These are phyloP conservation scores for Brassica rapa DNA, from an alignment of 345 rosid genomes.

Conservation along the genomic window DNA sequence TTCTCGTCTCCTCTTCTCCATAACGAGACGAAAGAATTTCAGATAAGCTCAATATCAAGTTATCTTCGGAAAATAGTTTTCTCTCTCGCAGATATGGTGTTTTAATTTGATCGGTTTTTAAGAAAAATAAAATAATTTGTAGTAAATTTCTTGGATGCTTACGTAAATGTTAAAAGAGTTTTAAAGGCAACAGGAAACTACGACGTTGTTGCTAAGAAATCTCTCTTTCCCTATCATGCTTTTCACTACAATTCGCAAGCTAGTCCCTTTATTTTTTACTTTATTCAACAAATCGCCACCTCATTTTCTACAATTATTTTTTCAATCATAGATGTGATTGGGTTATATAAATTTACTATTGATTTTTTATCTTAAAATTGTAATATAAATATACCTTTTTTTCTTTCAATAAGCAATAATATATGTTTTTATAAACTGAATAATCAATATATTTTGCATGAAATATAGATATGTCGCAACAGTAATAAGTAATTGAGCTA, in stretches of 20 bases:
- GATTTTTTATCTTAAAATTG: background rate
- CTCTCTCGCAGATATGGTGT: background rate
- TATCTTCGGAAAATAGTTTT: background rate
- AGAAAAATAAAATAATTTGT: background rate
- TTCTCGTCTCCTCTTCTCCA: slow-evolving; percentile 36
- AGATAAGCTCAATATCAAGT: background rate
- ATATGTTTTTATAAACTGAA: background rate
- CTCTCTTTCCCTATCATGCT: slow-evolving; percentile 6
- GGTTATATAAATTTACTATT: background rate
- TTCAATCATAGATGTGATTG: background rate
- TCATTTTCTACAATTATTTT: background rate
- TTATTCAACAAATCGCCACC: background rate
- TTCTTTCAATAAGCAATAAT: background rate
- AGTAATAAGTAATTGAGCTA: background rate
- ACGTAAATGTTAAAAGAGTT: slow-evolving; percentile 22
- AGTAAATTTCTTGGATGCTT: slow-evolving; percentile 14
- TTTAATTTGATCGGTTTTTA: background rate
- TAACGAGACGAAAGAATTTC: background rate
- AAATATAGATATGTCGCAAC: background rate
- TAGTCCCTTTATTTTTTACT: background rate
- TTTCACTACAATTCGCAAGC: background rate
- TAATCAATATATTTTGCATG: background rate
- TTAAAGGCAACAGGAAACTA: slow-evolving; percentile 35
- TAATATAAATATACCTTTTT: background rate
- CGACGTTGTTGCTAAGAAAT: slow-evolving; percentile 37